These are phyloP conservation scores for Colletotrichum costaricense DNA, from an alignment of 2,329 filamentous ascomycete genomes.

Conservation along the genomic window DNA sequence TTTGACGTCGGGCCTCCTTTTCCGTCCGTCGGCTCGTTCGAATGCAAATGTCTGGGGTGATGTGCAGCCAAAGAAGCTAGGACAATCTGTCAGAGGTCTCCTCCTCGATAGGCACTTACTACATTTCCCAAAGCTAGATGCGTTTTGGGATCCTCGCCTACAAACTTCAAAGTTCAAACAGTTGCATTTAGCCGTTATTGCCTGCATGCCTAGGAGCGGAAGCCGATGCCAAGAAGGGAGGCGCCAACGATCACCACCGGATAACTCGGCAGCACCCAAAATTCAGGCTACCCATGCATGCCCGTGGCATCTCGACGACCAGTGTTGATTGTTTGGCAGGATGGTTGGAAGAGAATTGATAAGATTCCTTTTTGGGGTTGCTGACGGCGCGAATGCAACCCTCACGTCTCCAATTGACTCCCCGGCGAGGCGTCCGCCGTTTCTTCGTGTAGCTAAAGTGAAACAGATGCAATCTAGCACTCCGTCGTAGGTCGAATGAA, in stretches of 20 bases:
- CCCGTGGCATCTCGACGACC: not conserved
- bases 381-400: not conserved
- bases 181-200: conserved; percentile 5
- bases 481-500: not conserved
- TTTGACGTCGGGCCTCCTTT: not conserved
- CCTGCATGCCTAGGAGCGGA: conserved; percentile 18
- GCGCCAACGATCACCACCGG: conserved; percentile 25
- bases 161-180: not conserved
- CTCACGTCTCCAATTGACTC: not conserved
- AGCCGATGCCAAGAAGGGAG: conserved; percentile 33
- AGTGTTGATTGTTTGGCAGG: not conserved
- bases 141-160: not conserved
- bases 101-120: not conserved
- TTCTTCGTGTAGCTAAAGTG: not conserved
- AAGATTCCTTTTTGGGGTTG: not conserved
- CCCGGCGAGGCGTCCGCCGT: not conserved
- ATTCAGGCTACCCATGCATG: conserved; percentile 5
- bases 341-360: not conserved
- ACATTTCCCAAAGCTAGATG: not conserved
- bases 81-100: not conserved
- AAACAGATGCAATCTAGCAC: not conserved
- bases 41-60: not conserved
- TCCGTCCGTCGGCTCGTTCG: not conserved
- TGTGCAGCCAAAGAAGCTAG: not conserved
- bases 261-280: conserved; percentile 25